Evolutionary conservation across 1,284 basidiomycete genomes (phyloP), one percentile per base, ranked within the genome.

Genomic region (Puccinia polysora): DNA sequence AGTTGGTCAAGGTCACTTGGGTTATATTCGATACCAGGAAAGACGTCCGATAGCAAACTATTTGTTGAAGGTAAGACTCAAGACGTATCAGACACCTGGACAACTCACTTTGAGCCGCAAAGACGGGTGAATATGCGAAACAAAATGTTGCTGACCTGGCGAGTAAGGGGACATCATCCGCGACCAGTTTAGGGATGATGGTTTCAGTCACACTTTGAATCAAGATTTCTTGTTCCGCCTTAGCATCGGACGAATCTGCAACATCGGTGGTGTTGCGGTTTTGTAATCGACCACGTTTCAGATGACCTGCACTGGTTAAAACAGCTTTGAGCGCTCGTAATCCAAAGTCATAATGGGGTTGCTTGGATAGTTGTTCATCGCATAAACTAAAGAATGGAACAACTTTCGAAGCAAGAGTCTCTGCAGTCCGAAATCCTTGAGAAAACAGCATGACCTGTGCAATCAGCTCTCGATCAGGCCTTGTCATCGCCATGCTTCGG

Each of bases 161-260:
- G 40, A 99, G 83, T 30, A 97, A 84, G 7, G 94, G 89, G 0
- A 98, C 95, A 82, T 99, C 96, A 69, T 96, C 94, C 10, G 94
- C 94, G 3, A 98, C 93, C 69, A 99, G 83, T 82, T 98, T 98
- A 0, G 97, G 96, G 7, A 98, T 92, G 75, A 99, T 97, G 0
- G 96, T 97, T 81, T 98, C 96, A 2, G 90, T 93, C n/a, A 99
- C 92, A 82, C 93, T 97, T 81, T 98, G 96, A 72, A 99, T 97
- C 77, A 98, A 83, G 74, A 98, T 95, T 76, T 97, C 91, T 79
- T 97, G 93, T 79, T 99, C 96, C 4, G 88, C 88, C 15, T 88
- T 82, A 56, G 82, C 82, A 77, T 90, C 87, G 0, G 88, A 88
- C 28, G 90, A 83, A 10, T 83, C 85, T 6, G 82, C 82, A 10